Base-by-base conservation (phyloP, 1,284 basidiomycete genomes). In the Puccinia polysora region DNA sequence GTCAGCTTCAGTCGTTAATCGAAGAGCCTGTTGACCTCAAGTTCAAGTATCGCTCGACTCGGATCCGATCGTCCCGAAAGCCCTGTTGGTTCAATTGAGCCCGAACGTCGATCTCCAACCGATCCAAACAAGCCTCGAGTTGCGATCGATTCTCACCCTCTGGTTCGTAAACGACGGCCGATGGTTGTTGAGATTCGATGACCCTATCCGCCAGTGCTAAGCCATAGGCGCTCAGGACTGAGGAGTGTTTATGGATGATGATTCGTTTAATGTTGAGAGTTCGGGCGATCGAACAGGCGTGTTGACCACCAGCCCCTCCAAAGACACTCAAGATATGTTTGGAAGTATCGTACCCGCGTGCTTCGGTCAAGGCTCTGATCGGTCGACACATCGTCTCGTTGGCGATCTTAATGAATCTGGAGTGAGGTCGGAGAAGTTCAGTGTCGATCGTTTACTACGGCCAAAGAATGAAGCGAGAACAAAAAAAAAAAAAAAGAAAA, bases 251-350 rank as follows among this genome's bases (percentile, higher is more conserved):
- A 81, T 94, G 91, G 52, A 95, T 88, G 30, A 95, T 81, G 73
- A 95, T 88, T 0, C 87, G 89, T 76, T 85, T 85, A 76, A 95
- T 94, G 7, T 89, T 89, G 0, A 95, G 83, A 32, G 89, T 83
- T 28, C 85, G 77, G n/a, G 83, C 90, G 58, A 95, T 90, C 75
- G 91, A 88, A 82, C 90, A 93, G 4, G 90, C 91, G 76, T 94
- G 91, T 77, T 95, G 92, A 0, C 92, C 91, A 14, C 91, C 91
- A 2, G 91, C 91, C 20, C 91, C 91, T 28, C 91, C 94, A 77
- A 97, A 97, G 74, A 87, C 89, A 2, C 91, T 89, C 4, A 97
- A 88, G 86, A 91, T 85, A 78, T 97, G 94, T 77, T 87, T 88
- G 0, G 86, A 85, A 0, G 89, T 89, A 2, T 89, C 88, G 80